Evolutionary conservation across 768 basidiomycete genomes (phyloP).

Genomic region (Leccinellum albellum): DNA sequence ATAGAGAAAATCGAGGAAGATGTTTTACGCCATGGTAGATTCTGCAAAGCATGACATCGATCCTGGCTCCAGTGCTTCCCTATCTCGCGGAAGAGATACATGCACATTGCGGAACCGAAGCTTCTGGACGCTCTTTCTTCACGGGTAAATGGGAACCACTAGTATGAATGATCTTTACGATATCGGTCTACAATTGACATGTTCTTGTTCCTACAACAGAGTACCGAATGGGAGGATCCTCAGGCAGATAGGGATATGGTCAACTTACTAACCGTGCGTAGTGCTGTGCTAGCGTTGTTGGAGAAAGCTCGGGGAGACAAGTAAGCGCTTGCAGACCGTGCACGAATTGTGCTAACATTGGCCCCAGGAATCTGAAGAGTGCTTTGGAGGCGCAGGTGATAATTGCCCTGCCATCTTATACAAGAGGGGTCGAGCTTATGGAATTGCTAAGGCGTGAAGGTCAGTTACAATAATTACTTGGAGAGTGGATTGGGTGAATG

Average conservation of each 20-base stretch:
- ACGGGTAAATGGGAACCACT: slow-evolving; percentile 62
- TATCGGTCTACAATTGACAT: background rate
- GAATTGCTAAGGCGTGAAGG: slow-evolving; percentile 46
- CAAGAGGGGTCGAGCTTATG: slow-evolving; percentile 27
- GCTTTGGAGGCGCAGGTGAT: slow-evolving; percentile 76
- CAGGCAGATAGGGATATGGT: slow-evolving; percentile 61
- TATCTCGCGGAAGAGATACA: slow-evolving; percentile 90
- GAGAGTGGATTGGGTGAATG: background rate
- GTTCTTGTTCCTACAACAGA: slow-evolving; percentile 33
- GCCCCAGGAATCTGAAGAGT: slow-evolving; percentile 61
- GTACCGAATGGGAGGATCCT: slow-evolving; percentile 57
- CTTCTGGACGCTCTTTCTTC: slow-evolving; percentile 57
- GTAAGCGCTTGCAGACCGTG: slow-evolving; percentile 37
- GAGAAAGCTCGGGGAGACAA: slow-evolving; percentile 76
- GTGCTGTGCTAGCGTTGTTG: slow-evolving; percentile 58
- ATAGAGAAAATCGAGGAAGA: background rate
- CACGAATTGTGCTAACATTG: slow-evolving; percentile 1
- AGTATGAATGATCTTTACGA: slow-evolving; percentile 39
- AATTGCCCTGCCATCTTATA: slow-evolving; percentile 47
- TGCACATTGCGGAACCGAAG: slow-evolving; percentile 17
- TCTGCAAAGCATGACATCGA: slow-evolving; percentile 59
- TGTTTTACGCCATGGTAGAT: slow-evolving; percentile 39
- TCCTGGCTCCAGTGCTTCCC: slow-evolving; percentile 84
- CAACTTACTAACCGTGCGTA: slow-evolving; percentile 56
- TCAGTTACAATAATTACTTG: background rate